Conservation (phyloP, 352 stramenopile species). For the Thraustochytrium striatum region DNA sequence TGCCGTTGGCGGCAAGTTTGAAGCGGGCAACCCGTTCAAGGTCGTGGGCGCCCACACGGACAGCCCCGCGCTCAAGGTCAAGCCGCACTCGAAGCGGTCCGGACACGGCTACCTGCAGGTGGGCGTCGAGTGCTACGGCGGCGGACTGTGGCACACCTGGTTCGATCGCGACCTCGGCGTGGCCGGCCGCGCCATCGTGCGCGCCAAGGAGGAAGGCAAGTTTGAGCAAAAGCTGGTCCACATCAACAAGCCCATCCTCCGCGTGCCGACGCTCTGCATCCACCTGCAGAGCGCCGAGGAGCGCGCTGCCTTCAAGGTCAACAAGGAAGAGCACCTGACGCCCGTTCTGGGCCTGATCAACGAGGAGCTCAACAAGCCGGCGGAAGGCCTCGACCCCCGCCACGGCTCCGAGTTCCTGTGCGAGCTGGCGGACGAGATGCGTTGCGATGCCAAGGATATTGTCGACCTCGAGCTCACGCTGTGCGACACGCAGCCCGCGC, state of each 20-base stretch:
- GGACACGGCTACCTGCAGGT: conserved; percentile 75
- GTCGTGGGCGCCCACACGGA: conserved; percentile 95
- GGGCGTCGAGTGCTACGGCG: conserved; percentile 75
- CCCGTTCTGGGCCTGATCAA: conserved; percentile 74
- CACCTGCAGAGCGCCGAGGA: conserved; percentile 83
- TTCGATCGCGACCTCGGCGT: conserved; percentile 93
- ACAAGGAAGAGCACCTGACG: conserved; percentile 92
- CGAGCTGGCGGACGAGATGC: conserved; percentile 82
- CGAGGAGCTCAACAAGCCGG: conserved; percentile 58
- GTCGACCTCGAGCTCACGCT: conserved; percentile 88
- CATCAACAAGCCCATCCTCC: conserved; percentile 86
- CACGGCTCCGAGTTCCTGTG: conserved; percentile 86
- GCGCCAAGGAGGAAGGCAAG: conserved; percentile 64
- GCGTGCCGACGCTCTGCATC: conserved; percentile 94
- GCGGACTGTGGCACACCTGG: conserved; percentile 95
- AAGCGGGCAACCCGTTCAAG: conserved; percentile 84
- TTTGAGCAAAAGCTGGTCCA: conserved; percentile 66
- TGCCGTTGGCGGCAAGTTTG: conserved; percentile 82
- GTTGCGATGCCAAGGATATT: conserved; percentile 76
- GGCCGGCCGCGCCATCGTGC: conserved; percentile 83
- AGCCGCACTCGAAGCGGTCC: conserved; percentile 82
- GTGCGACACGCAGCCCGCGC: conserved; percentile 88
- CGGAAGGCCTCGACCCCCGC: conserved; percentile 62
- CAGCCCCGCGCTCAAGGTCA: conserved; percentile 88
- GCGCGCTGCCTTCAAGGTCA: conserved; percentile 82